phyloP scores from a whole-genome alignment of 768 basidiomycete genomes.

The Collybiopsis luxurians region DNA sequence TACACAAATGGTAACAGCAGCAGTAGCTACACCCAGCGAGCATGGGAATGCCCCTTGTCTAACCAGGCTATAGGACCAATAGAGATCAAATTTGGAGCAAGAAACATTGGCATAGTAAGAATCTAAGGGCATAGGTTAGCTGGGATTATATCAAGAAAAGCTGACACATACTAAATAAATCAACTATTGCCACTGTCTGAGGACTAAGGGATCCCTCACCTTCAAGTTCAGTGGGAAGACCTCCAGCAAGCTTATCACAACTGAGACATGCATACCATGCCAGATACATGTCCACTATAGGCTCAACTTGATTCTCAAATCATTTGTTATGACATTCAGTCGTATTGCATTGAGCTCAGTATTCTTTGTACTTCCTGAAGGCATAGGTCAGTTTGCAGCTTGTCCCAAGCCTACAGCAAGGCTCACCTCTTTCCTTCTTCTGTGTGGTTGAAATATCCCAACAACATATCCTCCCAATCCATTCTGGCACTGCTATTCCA shows the following conservation, averaged over 20 bases:
- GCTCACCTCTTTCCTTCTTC: neutral
- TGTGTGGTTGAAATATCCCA: neutral
- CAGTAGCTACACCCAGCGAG: slow-evolving; percentile 5
- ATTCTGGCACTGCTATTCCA: neutral
- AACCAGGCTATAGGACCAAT: slow-evolving; percentile 8
- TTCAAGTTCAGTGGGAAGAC: neutral
- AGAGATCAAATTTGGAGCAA: neutral
- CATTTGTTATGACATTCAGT: neutral
- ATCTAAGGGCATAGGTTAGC: neutral
- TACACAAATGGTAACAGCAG: slow-evolving; percentile 7
- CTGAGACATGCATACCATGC: neutral
- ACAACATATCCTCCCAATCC: neutral
- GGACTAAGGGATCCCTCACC: neutral
- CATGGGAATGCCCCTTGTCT: slow-evolving; percentile 12
- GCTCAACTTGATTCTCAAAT: neutral
- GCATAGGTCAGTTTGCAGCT: neutral
- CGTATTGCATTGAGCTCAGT: neutral
- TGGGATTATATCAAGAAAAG: neutral
- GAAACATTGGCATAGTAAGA: neutral
- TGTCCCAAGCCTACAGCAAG: neutral
- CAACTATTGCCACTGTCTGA: neutral
- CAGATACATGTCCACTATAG: neutral
- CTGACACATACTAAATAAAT: neutral
- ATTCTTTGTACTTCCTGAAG: slow-evolving; percentile 1
- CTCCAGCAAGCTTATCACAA: neutral